Conservation (phyloP, 1,139 yeast genomes). For the Waltiozyma sp. region DNA sequence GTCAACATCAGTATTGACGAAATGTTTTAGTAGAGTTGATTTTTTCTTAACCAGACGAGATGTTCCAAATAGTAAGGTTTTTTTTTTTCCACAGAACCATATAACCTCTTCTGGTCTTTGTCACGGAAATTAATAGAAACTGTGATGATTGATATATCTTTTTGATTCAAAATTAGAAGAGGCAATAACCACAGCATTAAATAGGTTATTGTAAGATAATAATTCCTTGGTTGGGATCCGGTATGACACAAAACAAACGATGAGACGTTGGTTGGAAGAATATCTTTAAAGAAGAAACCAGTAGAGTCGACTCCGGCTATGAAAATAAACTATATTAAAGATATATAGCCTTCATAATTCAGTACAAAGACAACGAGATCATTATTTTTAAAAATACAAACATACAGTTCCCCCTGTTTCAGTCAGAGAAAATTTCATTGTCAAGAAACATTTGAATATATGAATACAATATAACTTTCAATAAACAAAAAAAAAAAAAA, state of each 20-base stretch:
- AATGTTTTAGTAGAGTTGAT: slow-evolving; percentile 5
- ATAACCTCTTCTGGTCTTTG: slow-evolving; percentile 40
- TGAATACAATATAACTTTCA: too few relatives aligned
- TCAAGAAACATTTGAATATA: too few relatives aligned
- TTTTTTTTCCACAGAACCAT: slow-evolving; percentile 19
- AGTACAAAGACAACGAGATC: too few relatives aligned
- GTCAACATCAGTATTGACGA: slow-evolving; percentile 1
- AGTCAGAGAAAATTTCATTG: too few relatives aligned
- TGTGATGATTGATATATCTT: slow-evolving; percentile 36
- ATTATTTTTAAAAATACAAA: too few relatives aligned
- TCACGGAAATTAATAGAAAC: slow-evolving; percentile 40
- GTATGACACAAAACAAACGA: slow-evolving; percentile 44
- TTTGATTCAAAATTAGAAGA: slow-evolving; percentile 22
- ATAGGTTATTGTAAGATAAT: slow-evolving; percentile 41
- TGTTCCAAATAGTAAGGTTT: slow-evolving; percentile 2
- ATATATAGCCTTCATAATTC: too few relatives aligned
- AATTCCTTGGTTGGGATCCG: slow-evolving; percentile 21
- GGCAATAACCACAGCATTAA: slow-evolving; percentile 42
- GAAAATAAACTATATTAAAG: too few relatives aligned
- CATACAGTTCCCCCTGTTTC: too few relatives aligned
- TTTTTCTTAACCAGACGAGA: slow-evolving; percentile 4
- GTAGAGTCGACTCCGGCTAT: slow-evolving; percentile 48
- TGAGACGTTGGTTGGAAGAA: slow-evolving; percentile 37
- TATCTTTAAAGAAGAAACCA: slow-evolving; percentile 31
- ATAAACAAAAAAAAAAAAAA: too few relatives aligned